These are phyloP conservation scores for Pulicaria dysenterica DNA, from an alignment of 129 eudicot species.

Conservation along the genomic window DNA sequence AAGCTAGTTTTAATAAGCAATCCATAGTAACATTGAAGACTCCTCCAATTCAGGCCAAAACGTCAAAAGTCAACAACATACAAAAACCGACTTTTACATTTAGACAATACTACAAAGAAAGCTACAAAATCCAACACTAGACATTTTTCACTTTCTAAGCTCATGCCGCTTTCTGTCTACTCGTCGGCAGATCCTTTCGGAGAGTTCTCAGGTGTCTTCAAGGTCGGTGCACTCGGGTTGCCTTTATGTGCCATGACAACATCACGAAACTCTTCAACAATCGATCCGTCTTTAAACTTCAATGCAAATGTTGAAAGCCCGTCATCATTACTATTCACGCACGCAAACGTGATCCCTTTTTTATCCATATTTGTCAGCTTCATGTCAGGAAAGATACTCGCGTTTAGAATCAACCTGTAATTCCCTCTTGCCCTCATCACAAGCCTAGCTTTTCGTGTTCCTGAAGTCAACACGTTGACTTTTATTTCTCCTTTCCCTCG, in stretches of 20 bases:
- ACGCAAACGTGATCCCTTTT: constrained; percentile 89
- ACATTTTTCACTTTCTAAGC: constrained; percentile 9
- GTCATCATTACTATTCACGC: constrained; percentile 72
- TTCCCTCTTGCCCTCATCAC: constrained; percentile 92
- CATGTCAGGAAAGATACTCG: constrained; percentile 79
- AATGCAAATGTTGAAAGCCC: constrained; percentile 78
- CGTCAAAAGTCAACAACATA: constrained; percentile 6
- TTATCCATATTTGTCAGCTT: constrained; percentile 91
- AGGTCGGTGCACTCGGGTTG: constrained; percentile 29
- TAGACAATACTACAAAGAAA: neutral
- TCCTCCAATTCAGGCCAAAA: constrained; percentile 1
- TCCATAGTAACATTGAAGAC: constrained; percentile 21
- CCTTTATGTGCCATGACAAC: constrained; percentile 64
- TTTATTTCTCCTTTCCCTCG: constrained; percentile 92
- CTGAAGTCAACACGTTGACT: constrained; percentile 61
- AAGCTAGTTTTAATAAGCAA: neutral
- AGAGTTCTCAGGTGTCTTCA: constrained; percentile 82
- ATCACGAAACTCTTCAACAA: constrained; percentile 61
- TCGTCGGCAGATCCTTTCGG: constrained; percentile 57
- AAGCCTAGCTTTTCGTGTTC: constrained; percentile 67
- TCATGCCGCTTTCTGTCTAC: constrained; percentile 2
- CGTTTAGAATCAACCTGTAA: constrained; percentile 75
- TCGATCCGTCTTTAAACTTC: constrained; percentile 72
- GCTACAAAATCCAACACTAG: constrained; percentile 16
- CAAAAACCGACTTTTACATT: neutral